These are phyloP conservation scores for Arctium minus DNA, from an alignment of 129 eudicot species.

Conservation along the genomic window DNA sequence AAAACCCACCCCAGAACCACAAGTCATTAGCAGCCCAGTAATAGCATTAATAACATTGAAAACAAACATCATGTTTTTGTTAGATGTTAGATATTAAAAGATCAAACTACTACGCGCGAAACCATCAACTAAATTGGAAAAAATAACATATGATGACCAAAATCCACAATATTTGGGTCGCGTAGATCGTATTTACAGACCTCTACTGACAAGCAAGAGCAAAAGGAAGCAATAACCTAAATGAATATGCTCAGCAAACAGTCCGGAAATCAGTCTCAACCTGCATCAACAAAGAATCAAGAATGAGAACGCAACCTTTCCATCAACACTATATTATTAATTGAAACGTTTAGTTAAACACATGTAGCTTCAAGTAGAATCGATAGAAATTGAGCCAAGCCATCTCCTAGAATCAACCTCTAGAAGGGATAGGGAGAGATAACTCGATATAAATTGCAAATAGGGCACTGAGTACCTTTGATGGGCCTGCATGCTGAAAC, in stretches of 20 bases:
- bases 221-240: slow-evolving; percentile 18
- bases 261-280: slow-evolving; percentile 19
- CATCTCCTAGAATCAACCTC: background rate
- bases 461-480: slow-evolving; percentile 42
- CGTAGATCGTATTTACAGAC: slow-evolving; percentile 19
- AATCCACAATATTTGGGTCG: slow-evolving; percentile 22
- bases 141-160: slow-evolving; percentile 9
- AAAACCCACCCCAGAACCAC: background rate
- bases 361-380: background rate
- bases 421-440: background rate
- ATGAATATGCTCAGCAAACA: slow-evolving; percentile 13
- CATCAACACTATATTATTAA: background rate
- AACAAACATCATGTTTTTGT: slow-evolving; percentile 8
- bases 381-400: background rate
- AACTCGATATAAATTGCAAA: background rate
- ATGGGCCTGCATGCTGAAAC: slow-evolving; percentile 39
- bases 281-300: slow-evolving; percentile 8
- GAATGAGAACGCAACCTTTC: background rate
- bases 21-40: background rate
- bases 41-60: background rate
- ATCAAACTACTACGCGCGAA: background rate
- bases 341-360: no score
- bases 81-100: slow-evolving; percentile 16
- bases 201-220: slow-evolving; percentile 12
- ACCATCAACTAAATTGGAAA: background rate